phyloP scores from a whole-genome alignment of 2,329 filamentous ascomycete genomes.

The Cladorrhinum sp. region DNA sequence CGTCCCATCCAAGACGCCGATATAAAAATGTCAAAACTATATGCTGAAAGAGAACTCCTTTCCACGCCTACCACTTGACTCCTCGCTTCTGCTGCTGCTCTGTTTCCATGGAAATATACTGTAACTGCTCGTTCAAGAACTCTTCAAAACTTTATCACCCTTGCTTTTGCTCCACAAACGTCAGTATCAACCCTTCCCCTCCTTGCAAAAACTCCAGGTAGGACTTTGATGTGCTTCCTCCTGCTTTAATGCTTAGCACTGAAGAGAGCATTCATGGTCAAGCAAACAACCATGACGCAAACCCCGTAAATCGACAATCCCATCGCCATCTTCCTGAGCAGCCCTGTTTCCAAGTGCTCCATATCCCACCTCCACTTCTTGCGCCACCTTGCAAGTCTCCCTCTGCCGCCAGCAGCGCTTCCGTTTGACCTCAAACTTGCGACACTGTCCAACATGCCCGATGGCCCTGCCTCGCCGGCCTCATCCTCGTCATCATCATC shows the following conservation, averaged over 20 bases:
- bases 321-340: conserved; percentile 70
- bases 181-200: background rate
- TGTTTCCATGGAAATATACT: no score
- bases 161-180: background rate
- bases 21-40: background rate
- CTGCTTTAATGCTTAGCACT: conserved; percentile 8
- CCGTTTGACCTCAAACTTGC: conserved; percentile 43
- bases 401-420: conserved; percentile 37
- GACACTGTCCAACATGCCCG: conserved; percentile 44
- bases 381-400: conserved; percentile 47
- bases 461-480: conserved; percentile 22
- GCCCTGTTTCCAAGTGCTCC: conserved; percentile 60
- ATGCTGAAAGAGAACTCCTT: background rate
- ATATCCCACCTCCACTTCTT: conserved; percentile 58
- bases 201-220: background rate
- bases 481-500: conserved; percentile 48
- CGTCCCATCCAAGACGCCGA: background rate
- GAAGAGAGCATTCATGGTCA: conserved; percentile 75
- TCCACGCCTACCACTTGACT: background rate
- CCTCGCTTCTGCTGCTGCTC: background rate
- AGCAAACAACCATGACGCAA: conserved; percentile 83
- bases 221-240: background rate
- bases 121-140: background rate
- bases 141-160: background rate
- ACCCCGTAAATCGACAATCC: conserved; percentile 78